Conservation (phyloP, 75 land plant genomes). For the Cryptomeria japonica region DNA sequence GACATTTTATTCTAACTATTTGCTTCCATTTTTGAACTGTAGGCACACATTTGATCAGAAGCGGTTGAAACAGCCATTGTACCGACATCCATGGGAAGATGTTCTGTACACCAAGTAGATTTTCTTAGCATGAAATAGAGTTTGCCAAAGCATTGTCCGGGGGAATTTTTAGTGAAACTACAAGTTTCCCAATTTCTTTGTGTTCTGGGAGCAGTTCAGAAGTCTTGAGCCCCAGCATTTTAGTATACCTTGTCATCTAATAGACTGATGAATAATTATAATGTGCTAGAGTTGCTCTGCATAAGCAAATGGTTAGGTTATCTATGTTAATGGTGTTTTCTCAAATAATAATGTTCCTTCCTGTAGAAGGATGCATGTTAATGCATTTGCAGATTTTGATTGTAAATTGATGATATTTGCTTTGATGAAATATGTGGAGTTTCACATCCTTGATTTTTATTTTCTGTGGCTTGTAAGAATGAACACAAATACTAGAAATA, state of each 20-base stretch:
- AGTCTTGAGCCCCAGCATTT: background rate
- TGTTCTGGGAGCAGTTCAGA: background rate
- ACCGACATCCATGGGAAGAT: slow-evolving; percentile 99
- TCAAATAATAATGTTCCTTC: background rate
- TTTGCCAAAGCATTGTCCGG: background rate
- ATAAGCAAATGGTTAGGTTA: background rate
- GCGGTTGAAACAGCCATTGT: slow-evolving; percentile 96
- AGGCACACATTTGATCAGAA: slow-evolving; percentile 99
- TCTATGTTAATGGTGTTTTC: background rate
- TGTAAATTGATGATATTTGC: background rate
- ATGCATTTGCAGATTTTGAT: background rate
- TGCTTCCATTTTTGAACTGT: slow-evolving; percentile 4
- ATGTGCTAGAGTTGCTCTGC: background rate
- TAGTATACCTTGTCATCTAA: background rate
- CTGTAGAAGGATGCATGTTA: background rate
- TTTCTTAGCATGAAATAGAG: background rate
- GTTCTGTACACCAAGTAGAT: slow-evolving; percentile 86
- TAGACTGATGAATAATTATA: slow-evolving; percentile 3
- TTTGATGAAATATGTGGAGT: background rate
- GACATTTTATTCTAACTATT: background rate
- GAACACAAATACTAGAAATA: background rate
- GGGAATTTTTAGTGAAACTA: slow-evolving; percentile 5
- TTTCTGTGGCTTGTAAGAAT: background rate
- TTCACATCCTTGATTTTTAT: background rate
- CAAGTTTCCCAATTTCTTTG: background rate